Percentiles rank a stretch among this genome's conserved stretches.
Conservation (phyloP, 345 rosid species). For the Lagerstroemia speciosa region DNA sequence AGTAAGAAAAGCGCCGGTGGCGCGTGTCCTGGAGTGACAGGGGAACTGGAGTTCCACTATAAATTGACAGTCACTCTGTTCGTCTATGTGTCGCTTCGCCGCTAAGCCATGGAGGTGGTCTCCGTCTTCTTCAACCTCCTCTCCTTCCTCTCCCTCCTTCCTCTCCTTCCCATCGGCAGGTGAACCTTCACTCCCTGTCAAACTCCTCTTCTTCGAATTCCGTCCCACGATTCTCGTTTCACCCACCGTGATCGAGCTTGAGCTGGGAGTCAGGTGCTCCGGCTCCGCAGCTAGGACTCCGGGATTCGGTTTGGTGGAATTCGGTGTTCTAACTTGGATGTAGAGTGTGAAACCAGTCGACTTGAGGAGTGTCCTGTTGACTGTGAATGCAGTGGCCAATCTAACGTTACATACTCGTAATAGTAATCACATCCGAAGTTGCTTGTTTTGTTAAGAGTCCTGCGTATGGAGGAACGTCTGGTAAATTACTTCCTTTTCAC, state of each 20-base stretch:
- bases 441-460: neutral
- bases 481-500: neutral
- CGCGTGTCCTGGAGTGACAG: too few relatives aligned
- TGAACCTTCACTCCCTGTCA: neutral
- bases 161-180: slow-evolving; percentile 6
- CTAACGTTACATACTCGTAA: too few relatives aligned
- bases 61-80: neutral
- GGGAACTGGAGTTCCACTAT: too few relatives aligned
- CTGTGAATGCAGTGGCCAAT: neutral
- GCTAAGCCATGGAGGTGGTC: slow-evolving; percentile 1
- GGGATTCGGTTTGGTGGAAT: too few relatives aligned
- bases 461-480: neutral
- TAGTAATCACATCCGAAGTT: neutral
- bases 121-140: slow-evolving; percentile 7
- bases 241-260: neutral
- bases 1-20: too few relatives aligned
- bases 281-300: too few relatives aligned
- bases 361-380: neutral
- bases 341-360: neutral
- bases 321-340: too few relatives aligned
- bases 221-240: neutral
- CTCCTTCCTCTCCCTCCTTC: slow-evolving; percentile 15
- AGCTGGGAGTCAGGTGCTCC: too few relatives aligned
- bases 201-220: neutral
- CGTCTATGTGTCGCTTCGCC: neutral